Conservation (phyloP, 2,329 filamentous ascomycete genomes). For the Pestalotiopsis sp. region DNA sequence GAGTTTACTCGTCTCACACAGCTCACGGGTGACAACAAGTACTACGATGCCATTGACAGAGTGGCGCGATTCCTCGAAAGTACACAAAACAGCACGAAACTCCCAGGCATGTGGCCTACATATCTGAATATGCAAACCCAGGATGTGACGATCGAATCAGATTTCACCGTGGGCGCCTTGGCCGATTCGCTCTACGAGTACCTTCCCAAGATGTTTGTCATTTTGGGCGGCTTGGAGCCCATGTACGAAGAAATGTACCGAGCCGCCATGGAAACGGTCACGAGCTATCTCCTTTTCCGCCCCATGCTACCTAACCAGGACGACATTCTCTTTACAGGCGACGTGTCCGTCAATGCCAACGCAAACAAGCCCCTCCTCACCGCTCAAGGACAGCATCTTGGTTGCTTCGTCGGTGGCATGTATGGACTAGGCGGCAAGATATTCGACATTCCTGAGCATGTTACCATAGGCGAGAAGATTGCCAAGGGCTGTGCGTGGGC, state of each 20-base stretch:
- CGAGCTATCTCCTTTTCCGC: constrained; percentile 68
- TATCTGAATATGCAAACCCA: constrained; percentile 61
- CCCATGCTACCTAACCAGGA: constrained; percentile 65
- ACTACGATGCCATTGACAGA: constrained; percentile 75
- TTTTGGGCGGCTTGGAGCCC: constrained; percentile 66
- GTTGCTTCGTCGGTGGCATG: constrained; percentile 54
- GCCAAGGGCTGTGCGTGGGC: constrained; percentile 62
- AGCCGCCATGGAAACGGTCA: constrained; percentile 59
- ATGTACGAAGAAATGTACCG: constrained; percentile 68
- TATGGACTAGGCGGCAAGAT: constrained; percentile 47
- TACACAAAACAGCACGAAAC: constrained; percentile 67
- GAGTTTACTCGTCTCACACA: constrained; percentile 75
- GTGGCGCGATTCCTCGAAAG: constrained; percentile 72
- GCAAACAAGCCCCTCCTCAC: constrained; percentile 29
- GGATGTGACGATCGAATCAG: constrained; percentile 38
- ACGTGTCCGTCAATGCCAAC: constrained; percentile 22
- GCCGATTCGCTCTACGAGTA: constrained; percentile 64
- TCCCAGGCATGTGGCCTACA: constrained; percentile 79
- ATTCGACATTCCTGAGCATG: constrained; percentile 47
- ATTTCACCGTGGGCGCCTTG: constrained; percentile 57
- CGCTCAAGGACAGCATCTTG: constrained; percentile 44
- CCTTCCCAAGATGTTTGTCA: constrained; percentile 62
- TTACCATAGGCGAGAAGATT: constrained; percentile 50
- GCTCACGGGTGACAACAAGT: constrained; percentile 69
- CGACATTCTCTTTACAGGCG: constrained; percentile 60